Evolutionary conservation across 495 filamentous ascomycete genomes (phyloP).

Genomic region (Penicillium manginii): DNA sequence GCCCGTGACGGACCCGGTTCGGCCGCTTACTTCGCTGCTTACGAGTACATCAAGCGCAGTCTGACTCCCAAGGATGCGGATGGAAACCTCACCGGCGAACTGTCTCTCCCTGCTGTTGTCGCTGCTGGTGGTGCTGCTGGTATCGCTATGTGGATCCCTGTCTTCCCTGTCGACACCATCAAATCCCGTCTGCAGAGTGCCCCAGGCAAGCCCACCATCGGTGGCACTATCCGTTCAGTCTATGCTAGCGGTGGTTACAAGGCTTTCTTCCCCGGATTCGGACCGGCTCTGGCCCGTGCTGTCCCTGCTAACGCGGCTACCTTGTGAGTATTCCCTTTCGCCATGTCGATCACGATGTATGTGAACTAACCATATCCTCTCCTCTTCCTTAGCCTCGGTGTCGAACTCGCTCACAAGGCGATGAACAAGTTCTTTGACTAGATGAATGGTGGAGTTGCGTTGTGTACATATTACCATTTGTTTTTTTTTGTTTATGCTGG

Average conservation of each 20-base stretch:
- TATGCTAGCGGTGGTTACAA: slow-evolving; percentile 80
- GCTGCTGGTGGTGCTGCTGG: slow-evolving; percentile 87
- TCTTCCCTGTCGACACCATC: slow-evolving; percentile 97
- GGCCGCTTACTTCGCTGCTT: slow-evolving; percentile 95
- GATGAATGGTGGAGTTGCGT: slow-evolving; percentile 1
- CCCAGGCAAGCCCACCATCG: slow-evolving; percentile 82
- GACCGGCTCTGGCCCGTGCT: slow-evolving; percentile 87
- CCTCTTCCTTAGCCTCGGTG: slow-evolving; percentile 58
- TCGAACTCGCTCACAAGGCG: slow-evolving; percentile 79
- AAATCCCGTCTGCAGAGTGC: slow-evolving; percentile 93
- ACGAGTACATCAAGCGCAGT: slow-evolving; percentile 88
- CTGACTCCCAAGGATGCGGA: slow-evolving; percentile 83
- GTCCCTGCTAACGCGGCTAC: slow-evolving; percentile 91
- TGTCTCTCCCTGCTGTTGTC: slow-evolving; percentile 82
- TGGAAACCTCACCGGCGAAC: slow-evolving; percentile 68
- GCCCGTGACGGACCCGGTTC: slow-evolving; percentile 91
- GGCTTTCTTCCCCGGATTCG: slow-evolving; percentile 98
- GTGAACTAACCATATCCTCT: slow-evolving; percentile 6
- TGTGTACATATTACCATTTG: slow-evolving; percentile 25
- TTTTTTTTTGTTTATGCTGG: slow-evolving; percentile 12
- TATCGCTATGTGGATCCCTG: slow-evolving; percentile 98
- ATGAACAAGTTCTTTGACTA: slow-evolving; percentile 73
- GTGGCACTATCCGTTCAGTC: slow-evolving; percentile 75
- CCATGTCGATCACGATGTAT: too few relatives aligned
- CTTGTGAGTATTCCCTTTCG: slow-evolving; percentile 43